Evolutionary conservation across 108 stramenopile genomes (phyloP).

Genomic region (Cyclostephanos invisitatus): DNA sequence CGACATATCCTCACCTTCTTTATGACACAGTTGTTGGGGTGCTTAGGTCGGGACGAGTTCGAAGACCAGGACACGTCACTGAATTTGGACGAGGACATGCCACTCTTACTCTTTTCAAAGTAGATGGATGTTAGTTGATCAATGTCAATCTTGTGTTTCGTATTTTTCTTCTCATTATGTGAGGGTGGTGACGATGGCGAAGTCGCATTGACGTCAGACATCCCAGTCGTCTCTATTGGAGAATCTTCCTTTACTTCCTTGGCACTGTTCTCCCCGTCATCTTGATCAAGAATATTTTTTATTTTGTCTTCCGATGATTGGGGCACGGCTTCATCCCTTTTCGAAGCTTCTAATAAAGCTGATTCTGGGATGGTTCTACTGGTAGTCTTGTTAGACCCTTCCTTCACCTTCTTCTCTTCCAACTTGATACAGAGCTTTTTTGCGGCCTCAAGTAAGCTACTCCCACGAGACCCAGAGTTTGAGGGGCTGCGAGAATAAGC

Average conservation of each 20-base stretch:
- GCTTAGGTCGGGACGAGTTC: slow-evolving; percentile 23
- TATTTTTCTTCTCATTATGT: slow-evolving; percentile 5
- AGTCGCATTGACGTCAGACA: slow-evolving; percentile 4
- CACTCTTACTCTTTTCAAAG: slow-evolving; percentile 48
- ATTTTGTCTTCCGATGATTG: background rate
- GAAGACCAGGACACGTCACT: slow-evolving; percentile 47
- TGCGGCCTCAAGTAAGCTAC: slow-evolving; percentile 44
- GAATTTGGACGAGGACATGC: slow-evolving; percentile 33
- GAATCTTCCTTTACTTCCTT: slow-evolving; percentile 20
- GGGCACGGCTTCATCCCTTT: background rate
- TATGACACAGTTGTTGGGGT: slow-evolving; percentile 5
- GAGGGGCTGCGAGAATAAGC: slow-evolving; percentile 5
- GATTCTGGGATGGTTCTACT: background rate
- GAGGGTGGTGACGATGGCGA: background rate
- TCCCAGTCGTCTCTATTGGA: slow-evolving; percentile 1
- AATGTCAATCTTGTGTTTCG: slow-evolving; percentile 22
- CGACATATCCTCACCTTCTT: slow-evolving; percentile 55
- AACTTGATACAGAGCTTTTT: slow-evolving; percentile 43
- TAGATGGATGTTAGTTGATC: slow-evolving; percentile 47
- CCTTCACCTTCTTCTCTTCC: slow-evolving; percentile 34
- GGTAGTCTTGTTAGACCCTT: background rate
- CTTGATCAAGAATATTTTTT: slow-evolving; percentile 6
- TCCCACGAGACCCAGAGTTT: slow-evolving; percentile 28
- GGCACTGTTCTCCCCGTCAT: slow-evolving; percentile 9
- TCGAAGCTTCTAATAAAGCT: slow-evolving; percentile 1